Percentiles rank a stretch among this genome's conserved stretches.
These are phyloP conservation scores for Trichoderma orchidacearum DNA, from an alignment of 495 filamentous ascomycete genomes.

Conservation along the genomic window DNA sequence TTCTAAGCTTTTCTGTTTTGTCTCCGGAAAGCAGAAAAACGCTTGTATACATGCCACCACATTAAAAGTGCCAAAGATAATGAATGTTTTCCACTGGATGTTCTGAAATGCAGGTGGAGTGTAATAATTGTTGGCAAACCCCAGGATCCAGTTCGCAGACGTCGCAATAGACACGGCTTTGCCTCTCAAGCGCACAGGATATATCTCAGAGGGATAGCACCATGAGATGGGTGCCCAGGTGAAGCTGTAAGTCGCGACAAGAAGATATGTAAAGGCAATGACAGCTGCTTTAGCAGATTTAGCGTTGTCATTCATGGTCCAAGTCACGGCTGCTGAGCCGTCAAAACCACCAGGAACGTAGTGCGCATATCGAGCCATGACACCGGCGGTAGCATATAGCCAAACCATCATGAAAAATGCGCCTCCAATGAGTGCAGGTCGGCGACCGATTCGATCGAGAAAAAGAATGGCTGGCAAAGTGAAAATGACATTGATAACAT, in stretches of 20 bases:
- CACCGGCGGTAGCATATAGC: slow-evolving; percentile 45
- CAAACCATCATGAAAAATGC: slow-evolving; percentile 42
- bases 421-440: slow-evolving; percentile 39
- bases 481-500: slow-evolving; percentile 39
- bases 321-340: background rate
- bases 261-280: slow-evolving; percentile 51
- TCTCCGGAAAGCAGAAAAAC: slow-evolving; percentile 24
- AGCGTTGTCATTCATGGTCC: background rate
- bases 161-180: slow-evolving; percentile 53
- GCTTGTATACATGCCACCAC: slow-evolving; percentile 43
- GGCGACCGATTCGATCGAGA: slow-evolving; percentile 35
- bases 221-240: slow-evolving; percentile 48
- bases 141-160: slow-evolving; percentile 48
- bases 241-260: slow-evolving; percentile 48
- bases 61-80: slow-evolving; percentile 36
- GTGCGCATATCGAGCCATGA: slow-evolving; percentile 26
- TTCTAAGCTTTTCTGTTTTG: background rate
- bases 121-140: slow-evolving; percentile 25
- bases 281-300: slow-evolving; percentile 25
- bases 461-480: slow-evolving; percentile 23
- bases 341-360: background rate
- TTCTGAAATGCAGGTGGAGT: slow-evolving; percentile 33
- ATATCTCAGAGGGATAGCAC: slow-evolving; percentile 57
- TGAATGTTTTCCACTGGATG: slow-evolving; percentile 40
- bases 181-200: slow-evolving; percentile 50